These are phyloP conservation scores for Rhazya stricta DNA, from an alignment of 257 asterid species.

Conservation along the genomic window DNA sequence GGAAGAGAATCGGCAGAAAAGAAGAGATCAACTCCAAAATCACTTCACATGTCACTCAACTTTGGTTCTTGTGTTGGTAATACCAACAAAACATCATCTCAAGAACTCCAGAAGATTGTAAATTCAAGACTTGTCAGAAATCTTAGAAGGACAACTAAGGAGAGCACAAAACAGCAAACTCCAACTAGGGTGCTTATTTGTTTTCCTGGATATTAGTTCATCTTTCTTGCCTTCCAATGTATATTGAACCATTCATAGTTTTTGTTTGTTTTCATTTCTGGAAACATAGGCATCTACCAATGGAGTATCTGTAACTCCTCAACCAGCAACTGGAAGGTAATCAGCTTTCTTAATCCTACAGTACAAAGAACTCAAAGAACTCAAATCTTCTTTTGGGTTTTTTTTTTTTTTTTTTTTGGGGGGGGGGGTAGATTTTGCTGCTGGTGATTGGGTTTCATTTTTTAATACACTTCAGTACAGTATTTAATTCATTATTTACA, in stretches of 20 bases:
- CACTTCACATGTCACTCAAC: constrained; percentile 59
- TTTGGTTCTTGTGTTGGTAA: constrained; percentile 29
- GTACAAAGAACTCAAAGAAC: background rate
- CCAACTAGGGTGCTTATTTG: constrained; percentile 39
- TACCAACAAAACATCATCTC: constrained; percentile 35
- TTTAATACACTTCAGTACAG: background rate
- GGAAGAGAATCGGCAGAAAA: constrained; percentile 29
- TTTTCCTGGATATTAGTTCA: constrained; percentile 7
- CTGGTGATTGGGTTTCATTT: background rate
- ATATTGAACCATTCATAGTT: background rate
- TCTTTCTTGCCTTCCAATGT: constrained; percentile 2
- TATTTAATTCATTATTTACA: constrained; percentile 22
- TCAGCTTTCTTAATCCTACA: constrained; percentile 12
- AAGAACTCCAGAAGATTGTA: constrained; percentile 33
- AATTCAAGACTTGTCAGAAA: constrained; percentile 35
- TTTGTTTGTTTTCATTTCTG: background rate
- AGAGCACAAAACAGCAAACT: constrained; percentile 33
- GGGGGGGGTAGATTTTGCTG: too few relatives aligned
- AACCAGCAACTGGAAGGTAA: constrained; percentile 44
- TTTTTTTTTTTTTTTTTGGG: too few relatives aligned
- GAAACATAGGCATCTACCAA: constrained; percentile 41
- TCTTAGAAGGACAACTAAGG: constrained; percentile 43
- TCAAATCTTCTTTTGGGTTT: background rate
- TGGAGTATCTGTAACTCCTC: constrained; percentile 31
- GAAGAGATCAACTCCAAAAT: constrained; percentile 37